Conservation (phyloP, 768 basidiomycete species). For the Lanmaoa pseudosensibilis region DNA sequence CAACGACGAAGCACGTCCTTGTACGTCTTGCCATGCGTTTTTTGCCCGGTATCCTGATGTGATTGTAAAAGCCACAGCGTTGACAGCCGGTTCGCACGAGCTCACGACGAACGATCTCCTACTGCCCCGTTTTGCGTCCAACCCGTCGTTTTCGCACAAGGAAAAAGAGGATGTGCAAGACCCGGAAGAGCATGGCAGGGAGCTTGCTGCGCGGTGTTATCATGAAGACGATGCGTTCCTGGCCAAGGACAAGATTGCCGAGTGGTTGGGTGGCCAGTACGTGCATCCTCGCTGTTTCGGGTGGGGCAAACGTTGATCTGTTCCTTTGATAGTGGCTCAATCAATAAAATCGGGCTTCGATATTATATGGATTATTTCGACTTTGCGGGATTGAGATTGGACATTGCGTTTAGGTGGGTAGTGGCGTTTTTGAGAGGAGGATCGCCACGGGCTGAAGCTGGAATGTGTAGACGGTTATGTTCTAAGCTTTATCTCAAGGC, state of each 20-base stretch:
- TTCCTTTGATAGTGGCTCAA: slow-evolving; percentile 51
- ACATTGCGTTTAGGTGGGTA: slow-evolving; percentile 82
- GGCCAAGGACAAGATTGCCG: slow-evolving; percentile 83
- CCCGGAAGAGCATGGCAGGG: slow-evolving; percentile 63
- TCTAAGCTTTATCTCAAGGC: slow-evolving; percentile 91
- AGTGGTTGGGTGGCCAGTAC: slow-evolving; percentile 92
- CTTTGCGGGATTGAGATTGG: slow-evolving; percentile 77
- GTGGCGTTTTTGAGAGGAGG: neutral
- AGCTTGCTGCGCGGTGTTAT: slow-evolving; percentile 78
- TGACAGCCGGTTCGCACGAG: slow-evolving; percentile 48
- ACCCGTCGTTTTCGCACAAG: slow-evolving; percentile 36
- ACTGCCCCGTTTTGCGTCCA: slow-evolving; percentile 47
- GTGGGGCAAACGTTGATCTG: neutral
- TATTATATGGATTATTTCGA: slow-evolving; percentile 90
- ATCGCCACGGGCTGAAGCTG: neutral
- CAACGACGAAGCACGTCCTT: slow-evolving; percentile 47
- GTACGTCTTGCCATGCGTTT: slow-evolving; percentile 39
- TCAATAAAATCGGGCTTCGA: slow-evolving; percentile 74
- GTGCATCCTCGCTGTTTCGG: slow-evolving; percentile 38
- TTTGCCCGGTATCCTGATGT: slow-evolving; percentile 15
- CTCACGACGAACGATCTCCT: slow-evolving; percentile 50
- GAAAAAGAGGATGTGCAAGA: slow-evolving; percentile 62
- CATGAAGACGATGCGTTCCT: slow-evolving; percentile 84
- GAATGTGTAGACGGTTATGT: slow-evolving; percentile 66
- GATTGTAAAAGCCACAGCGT: slow-evolving; percentile 9